A percentile compares a stretch with the other conserved stretches of the same genome.
Conservation (phyloP, 345 rosid genomes). For the Rhodamnia argentea region DNA sequence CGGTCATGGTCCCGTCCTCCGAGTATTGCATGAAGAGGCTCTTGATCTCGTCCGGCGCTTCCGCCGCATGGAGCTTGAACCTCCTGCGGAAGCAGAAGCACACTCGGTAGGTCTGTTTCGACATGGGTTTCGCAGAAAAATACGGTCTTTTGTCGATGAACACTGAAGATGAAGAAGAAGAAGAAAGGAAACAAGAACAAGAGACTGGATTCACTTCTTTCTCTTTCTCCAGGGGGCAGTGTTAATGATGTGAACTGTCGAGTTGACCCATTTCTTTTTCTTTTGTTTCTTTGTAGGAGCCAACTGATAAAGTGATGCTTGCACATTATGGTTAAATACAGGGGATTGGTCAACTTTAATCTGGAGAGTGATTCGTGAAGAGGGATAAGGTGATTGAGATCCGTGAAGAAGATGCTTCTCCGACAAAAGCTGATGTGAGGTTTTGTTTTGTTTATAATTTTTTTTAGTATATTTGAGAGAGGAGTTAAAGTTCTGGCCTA, state of each 20-base stretch:
- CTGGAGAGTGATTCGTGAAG: background rate
- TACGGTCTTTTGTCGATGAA: background rate
- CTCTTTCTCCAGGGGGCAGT: background rate
- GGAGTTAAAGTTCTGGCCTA: background rate
- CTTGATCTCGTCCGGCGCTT: conserved; percentile 37
- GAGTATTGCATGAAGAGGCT: conserved; percentile 20
- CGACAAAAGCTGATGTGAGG: background rate
- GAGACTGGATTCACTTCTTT: background rate
- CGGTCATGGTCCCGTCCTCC: conserved; percentile 23
- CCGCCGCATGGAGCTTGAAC: conserved; percentile 27
- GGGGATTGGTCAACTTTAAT: background rate
- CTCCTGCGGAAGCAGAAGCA: conserved; percentile 53
- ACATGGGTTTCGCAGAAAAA: background rate
- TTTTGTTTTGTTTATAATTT: background rate
- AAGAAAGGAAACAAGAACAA: background rate
- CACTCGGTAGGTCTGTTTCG: conserved; percentile 27
- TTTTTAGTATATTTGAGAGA: background rate
- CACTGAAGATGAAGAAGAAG: background rate
- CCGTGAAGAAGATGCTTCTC: background rate
- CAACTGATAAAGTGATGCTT: background rate
- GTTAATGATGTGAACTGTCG: background rate
- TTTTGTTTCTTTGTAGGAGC: background rate
- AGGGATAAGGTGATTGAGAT: background rate
- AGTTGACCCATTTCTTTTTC: background rate
- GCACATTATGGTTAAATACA: background rate